A percentile compares a stretch with the other conserved stretches of the same genome.
These are phyloP conservation scores for Calonectria hongkongensis DNA, from an alignment of 2,329 filamentous ascomycete genomes.

Conservation along the genomic window DNA sequence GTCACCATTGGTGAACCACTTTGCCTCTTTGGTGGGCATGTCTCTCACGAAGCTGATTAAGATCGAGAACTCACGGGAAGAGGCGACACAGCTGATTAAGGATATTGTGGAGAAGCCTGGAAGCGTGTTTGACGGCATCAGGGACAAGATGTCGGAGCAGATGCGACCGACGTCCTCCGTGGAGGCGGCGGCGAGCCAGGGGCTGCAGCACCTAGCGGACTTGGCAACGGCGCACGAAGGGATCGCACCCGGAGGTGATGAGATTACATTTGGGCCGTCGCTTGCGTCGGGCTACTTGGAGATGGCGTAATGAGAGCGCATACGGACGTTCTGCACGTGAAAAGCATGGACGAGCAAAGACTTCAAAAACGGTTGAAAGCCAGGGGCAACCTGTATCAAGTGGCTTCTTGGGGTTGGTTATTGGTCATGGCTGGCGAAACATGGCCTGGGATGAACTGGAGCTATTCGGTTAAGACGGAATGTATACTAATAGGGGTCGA, in stretches of 20 bases:
- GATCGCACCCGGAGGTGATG: constrained; percentile 55
- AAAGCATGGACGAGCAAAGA: background rate
- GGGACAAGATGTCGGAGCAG: constrained; percentile 63
- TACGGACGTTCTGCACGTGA: background rate
- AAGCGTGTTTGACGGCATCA: constrained; percentile 74
- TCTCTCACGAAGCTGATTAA: constrained; percentile 77
- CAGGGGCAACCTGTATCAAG: background rate
- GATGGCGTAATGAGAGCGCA: constrained; percentile 48
- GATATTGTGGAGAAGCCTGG: constrained; percentile 74
- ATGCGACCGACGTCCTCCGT: constrained; percentile 61
- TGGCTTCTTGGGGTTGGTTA: background rate
- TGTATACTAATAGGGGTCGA: constrained; percentile 6
- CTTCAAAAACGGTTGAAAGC: background rate
- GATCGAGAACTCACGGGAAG: constrained; percentile 72
- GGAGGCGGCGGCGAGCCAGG: constrained; percentile 68
- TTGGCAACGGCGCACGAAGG: constrained; percentile 68
- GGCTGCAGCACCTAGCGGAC: constrained; percentile 78
- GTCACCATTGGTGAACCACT: constrained; percentile 81
- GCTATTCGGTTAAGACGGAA: background rate
- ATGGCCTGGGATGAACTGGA: constrained; percentile 1
- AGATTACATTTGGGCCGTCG: constrained; percentile 58
- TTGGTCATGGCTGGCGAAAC: background rate
- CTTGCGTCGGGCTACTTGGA: constrained; percentile 62
- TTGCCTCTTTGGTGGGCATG: constrained; percentile 75
- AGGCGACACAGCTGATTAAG: constrained; percentile 73